Evolutionary conservation across 257 asterid genomes (phyloP).

Genomic region (Leptodermis oblonga): DNA sequence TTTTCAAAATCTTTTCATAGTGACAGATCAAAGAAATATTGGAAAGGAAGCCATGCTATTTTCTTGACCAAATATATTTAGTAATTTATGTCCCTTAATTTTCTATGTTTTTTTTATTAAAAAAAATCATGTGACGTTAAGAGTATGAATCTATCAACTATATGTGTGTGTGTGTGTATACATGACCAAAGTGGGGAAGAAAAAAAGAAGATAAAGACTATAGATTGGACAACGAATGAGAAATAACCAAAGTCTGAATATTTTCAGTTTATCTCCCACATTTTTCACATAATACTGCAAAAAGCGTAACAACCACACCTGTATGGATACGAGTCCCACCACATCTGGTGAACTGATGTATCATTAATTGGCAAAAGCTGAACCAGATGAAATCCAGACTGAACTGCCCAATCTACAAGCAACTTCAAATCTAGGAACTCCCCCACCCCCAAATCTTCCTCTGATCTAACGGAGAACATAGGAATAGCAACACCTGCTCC

Average conservation of each 20-base stretch:
- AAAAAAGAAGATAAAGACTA: background rate
- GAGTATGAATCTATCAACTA: background rate
- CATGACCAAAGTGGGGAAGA: too few relatives aligned
- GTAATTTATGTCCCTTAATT: background rate
- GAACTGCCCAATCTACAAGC: conserved; percentile 87
- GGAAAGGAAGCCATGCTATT: background rate
- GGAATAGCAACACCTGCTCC: conserved; percentile 97
- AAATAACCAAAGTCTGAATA: background rate
- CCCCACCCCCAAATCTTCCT: conserved; percentile 89
- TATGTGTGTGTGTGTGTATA: background rate
- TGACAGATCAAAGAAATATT: background rate
- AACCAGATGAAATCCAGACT: conserved; percentile 90
- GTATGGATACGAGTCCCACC: conserved; percentile 99
- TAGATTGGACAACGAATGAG: background rate
- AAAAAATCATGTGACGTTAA: too few relatives aligned
- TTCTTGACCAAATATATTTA: background rate
- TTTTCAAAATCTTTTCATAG: background rate
- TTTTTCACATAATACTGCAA: background rate
- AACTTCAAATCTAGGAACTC: conserved; percentile 97
- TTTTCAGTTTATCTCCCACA: background rate
- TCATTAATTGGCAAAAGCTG: conserved; percentile 94
- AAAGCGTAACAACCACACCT: conserved; percentile 43
- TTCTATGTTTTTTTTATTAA: too few relatives aligned
- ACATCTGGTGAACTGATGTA: conserved; percentile 92
- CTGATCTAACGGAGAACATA: conserved; percentile 91